Evolutionary conservation across 495 filamentous ascomycete species (phyloP), one percentile per base, ranked within the genome.

Genomic region (Pyrenula massariospora): DNA sequence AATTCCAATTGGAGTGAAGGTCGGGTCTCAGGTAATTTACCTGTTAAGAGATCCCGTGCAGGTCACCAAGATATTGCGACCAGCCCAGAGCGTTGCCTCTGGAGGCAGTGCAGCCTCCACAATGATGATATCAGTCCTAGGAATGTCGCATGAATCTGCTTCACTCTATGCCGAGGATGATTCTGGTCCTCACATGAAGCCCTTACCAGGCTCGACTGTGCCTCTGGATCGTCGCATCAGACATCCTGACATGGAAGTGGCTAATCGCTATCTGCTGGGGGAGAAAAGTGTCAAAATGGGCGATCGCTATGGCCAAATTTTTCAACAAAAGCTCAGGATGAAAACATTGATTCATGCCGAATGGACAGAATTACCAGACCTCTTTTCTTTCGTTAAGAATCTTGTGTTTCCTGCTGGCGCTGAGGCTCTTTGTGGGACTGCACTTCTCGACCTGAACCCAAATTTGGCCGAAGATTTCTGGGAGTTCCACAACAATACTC

Each of bases 371-470:
- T 12, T 22, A n/a, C 21, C 61, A 20, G 60, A 61, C 54, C 48
- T 72, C 10, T 68, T 58, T 49, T 25, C n/a, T 19, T 61, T 72
- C 54, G n/a, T 72, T 19, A 56, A 63, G 48, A 12, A 50, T 20
- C 21, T 57, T 0, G 60, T 68, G 49, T 66, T 67, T 57, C 54
- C 22, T 36, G 66, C 68, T 20, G 53, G 62, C 10, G 57, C 57
- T 22, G 52, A 54, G 22, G 56, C 66, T 1, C 48, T 72, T 20
- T 63, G 58, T 54, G 69, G 68, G 24, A 56, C 58, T 21, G 50
- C 56, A 24, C 12, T 72, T 19, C 25, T 66, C 24, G 20, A 50
- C 12, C 25, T 65, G 1, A 56, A 58, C 48, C 67, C 65, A 24
- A 57, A 22, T 12, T 57, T 55, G 48, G 51, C 22, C 3, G 22